Base-by-base conservation (phyloP, 2,329 filamentous ascomycete species). In the Cytospora mali region DNA sequence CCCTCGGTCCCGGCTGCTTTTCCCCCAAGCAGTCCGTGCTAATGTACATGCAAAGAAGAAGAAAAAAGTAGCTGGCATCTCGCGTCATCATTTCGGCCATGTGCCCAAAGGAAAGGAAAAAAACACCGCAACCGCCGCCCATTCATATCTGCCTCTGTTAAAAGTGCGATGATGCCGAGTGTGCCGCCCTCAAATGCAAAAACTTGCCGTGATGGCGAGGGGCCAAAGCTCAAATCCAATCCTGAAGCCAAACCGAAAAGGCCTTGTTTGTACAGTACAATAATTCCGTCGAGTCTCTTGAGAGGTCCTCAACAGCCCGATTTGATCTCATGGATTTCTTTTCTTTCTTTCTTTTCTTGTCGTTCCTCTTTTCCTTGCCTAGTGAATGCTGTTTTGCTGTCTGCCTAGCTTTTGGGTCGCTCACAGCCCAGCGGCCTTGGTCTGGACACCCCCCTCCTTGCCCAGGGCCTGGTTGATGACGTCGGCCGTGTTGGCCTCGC, bases 401-500 rank as follows among this genome's bases (percentile, higher is more conserved):
- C n/a, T n/a, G n/a, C n/a, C n/a, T n/a, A n/a, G n/a, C n/a, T n/a
- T n/a, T n/a, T n/a, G n/a, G 18, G 21, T 46, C 27, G 35, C 70
- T 79, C 78, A 87, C 69, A 87, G 75, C 35, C 58, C 58, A 35
- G 83, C 77, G 51, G 82, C 77, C 75, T 83, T 80, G 39, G 77
- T 75, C 66, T 78, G 75, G 54, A 75, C 75, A 29, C 78, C 80
- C 48, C 77, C 76, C 66, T 79, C 76, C 55, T 75, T 74, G 42
- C 80, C 81, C n/a, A 85, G 74, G 16, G 79, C 81, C 6, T 79
- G 79, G 51, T 78, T 78, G 48, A 85, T 73, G 70, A 80, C 77
- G 51, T 82, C 78, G 1, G 80, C 81, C 6, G 82, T 84, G 65
- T 72, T 76, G 63, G 69, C 71, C 13, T 73, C 71, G 23, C 62